These are phyloP conservation scores for Brassica balearica DNA, from an alignment of 441 rosid genomes.

Conservation along the genomic window DNA sequence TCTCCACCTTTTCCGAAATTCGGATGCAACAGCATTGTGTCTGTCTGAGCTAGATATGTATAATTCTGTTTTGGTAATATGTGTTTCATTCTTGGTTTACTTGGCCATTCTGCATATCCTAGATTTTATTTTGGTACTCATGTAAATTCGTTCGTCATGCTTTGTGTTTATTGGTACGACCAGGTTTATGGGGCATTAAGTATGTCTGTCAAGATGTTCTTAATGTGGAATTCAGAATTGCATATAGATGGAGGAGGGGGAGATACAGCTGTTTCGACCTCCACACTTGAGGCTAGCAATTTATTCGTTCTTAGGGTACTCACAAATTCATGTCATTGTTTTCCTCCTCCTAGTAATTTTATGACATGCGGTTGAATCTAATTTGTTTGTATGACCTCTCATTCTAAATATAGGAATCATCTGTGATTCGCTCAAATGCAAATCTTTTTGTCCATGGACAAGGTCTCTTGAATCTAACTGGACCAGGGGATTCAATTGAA, in stretches of 20 bases:
- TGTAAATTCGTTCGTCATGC: constrained; percentile 23
- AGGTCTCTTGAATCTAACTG: constrained; percentile 93
- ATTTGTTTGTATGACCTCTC: constrained; percentile 28
- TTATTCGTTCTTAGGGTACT: constrained; percentile 93
- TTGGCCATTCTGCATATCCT: constrained; percentile 7
- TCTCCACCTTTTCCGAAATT: constrained; percentile 21
- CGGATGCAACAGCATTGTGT: constrained; percentile 20
- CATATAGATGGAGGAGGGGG: constrained; percentile 84
- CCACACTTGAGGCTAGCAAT: constrained; percentile 96
- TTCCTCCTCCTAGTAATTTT: constrained; percentile 26
- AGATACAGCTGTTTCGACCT: constrained; percentile 83
- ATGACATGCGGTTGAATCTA: constrained; percentile 7
- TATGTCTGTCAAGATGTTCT: constrained; percentile 96
- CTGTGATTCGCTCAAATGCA: constrained; percentile 94
- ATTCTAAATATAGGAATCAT: constrained; percentile 69
- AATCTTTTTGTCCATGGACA: constrained; percentile 98
- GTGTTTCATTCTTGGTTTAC: constrained; percentile 26
- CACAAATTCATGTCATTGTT: constrained; percentile 8
- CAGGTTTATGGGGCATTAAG: constrained; percentile 99
- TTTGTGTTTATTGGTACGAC: constrained; percentile 26
- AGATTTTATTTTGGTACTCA: constrained; percentile 15
- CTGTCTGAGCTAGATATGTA: background rate
- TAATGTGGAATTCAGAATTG: constrained; percentile 99
- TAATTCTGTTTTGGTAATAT: constrained; percentile 18
- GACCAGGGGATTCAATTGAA: constrained; percentile 91